Evolutionary conservation across 306 rosid species (phyloP), one percentile per base, ranked within the genome.

Genomic region (Citrullus amarus): DNA sequence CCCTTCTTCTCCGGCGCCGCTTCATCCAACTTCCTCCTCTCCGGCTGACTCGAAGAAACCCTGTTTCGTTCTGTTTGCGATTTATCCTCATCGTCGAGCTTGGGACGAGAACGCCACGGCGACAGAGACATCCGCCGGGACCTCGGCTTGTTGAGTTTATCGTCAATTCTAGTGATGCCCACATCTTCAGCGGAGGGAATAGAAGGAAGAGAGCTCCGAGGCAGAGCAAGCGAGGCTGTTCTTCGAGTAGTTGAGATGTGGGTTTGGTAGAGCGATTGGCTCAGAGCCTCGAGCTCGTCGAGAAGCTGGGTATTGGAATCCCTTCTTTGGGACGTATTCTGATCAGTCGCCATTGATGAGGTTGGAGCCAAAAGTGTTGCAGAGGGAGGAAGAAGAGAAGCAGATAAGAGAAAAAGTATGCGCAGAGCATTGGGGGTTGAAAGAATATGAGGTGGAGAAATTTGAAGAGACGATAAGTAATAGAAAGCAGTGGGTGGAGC

Each of bases 171-270:
- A 0, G 89, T 79, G 9, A 79, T 34, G 76, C 36, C 77, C 25
- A 70, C 44, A 22, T 88, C 93, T 82, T 89, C 89, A 56, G 63
- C 79, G 3, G 87, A 71, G 15, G 91, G 86, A 39, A 88, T 81
- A 25, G 86, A 55, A 80, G 94, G 93, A 46, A 76, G 80, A 13
- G 91, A 84, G 76, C 80, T 88, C 78, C 99, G 82, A 10, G 98
- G 98, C 70, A 96, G 89, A 36, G 81, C 94, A 75, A 96, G 99
- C 16, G 98, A 96, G 46, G 99, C 93, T 6, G 99, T 88, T 86
- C 97, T 88, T 84, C 99, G 81, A 54, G 65, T 48, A 3, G 86
- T 80, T 53, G 89, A 55, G 22, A 87, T 84, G 83, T 91, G 97
- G 65, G 90, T 32, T 71, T 82, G 84, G 91, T 92, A 88, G 66